These are phyloP conservation scores for Epichloe sp. DNA, from an alignment of 2,329 filamentous ascomycete genomes.

Conservation along the genomic window DNA sequence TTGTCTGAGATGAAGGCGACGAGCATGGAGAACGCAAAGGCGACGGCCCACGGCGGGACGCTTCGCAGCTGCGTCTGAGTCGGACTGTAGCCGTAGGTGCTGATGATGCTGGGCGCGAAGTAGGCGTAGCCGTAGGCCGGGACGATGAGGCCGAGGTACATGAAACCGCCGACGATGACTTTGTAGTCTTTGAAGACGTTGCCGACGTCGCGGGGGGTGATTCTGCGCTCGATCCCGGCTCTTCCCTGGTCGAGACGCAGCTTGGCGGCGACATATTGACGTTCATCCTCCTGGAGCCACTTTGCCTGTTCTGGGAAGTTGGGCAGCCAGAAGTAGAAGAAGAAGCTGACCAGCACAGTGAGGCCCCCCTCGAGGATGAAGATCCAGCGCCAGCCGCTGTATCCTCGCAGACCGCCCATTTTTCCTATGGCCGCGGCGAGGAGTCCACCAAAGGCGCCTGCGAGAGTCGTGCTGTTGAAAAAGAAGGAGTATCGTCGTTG, in stretches of 20 bases:
- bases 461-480: constrained; percentile 70
- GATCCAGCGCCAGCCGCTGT: constrained; percentile 56
- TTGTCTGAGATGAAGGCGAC: constrained; percentile 62
- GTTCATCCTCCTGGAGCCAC: constrained; percentile 61
- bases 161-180: constrained; percentile 60
- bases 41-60: constrained; percentile 48
- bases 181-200: constrained; percentile 61
- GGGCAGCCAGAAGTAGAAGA: constrained; percentile 56
- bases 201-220: constrained; percentile 43
- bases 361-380: constrained; percentile 45
- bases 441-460: constrained; percentile 75
- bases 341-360: constrained; percentile 40
- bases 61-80: constrained; percentile 46
- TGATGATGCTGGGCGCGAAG: constrained; percentile 61
- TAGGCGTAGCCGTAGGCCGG: constrained; percentile 69
- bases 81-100: constrained; percentile 47
- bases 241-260: constrained; percentile 56
- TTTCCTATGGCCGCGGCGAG: constrained; percentile 81
- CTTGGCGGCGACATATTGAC: constrained; percentile 50
- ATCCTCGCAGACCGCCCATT: constrained; percentile 43
- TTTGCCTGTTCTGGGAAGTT: constrained; percentile 51
- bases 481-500: constrained; percentile 92
- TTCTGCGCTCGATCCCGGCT: constrained; percentile 47
- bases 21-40: constrained; percentile 68
- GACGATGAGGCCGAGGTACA: constrained; percentile 72